Evolutionary conservation across 106 monocot genomes (phyloP).

Genomic region (Apostasia shenzhenica): DNA sequence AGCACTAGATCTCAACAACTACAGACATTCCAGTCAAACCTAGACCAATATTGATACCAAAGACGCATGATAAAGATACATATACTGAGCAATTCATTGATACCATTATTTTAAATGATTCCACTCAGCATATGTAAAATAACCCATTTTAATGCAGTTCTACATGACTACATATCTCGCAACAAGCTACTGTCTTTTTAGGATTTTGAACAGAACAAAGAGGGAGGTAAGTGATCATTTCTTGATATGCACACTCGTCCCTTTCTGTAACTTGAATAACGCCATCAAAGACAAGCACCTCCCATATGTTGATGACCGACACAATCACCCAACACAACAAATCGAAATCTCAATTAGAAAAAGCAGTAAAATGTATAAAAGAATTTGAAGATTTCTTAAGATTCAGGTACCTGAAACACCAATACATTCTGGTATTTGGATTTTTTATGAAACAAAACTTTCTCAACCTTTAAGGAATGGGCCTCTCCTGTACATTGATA

Average conservation of each 20-base stretch:
- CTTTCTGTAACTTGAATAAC: constrained; percentile 31
- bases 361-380: background rate
- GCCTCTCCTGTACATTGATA: constrained; percentile 33
- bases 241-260: constrained; percentile 30
- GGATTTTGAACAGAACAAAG: constrained; percentile 52
- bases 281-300: constrained; percentile 57
- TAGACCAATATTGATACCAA: too few relatives aligned
- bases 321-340: background rate
- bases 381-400: background rate
- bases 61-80: too few relatives aligned
- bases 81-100: too few relatives aligned
- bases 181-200: constrained; percentile 25
- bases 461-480: constrained; percentile 53
- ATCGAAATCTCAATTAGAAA: background rate
- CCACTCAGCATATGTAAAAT: too few relatives aligned
- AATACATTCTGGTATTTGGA: constrained; percentile 49
- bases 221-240: constrained; percentile 54
- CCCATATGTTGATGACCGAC: constrained; percentile 50
- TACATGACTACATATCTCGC: too few relatives aligned
- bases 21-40: too few relatives aligned
- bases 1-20: too few relatives aligned
- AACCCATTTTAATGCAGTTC: too few relatives aligned
- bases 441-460: constrained; percentile 39
- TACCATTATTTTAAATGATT: too few relatives aligned
- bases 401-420: constrained; percentile 41